Conservation (phyloP, 495 filamentous ascomycete genomes). For the Peziza echinospora region DNA sequence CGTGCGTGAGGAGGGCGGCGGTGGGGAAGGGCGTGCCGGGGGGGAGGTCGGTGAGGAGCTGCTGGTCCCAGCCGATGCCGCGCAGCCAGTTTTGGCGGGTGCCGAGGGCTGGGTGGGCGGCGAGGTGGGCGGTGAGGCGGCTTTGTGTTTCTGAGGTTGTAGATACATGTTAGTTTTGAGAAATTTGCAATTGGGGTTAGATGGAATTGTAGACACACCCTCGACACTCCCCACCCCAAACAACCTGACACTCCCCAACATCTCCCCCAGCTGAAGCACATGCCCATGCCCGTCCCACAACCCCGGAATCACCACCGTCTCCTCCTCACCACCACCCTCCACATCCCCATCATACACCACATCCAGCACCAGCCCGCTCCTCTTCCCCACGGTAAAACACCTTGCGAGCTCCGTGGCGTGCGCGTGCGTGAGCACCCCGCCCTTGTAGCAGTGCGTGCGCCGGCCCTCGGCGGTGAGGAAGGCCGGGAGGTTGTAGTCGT, state of each 20-base stretch:
- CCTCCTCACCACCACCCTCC: neutral
- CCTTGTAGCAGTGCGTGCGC: too few relatives aligned
- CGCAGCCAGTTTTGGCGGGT: conserved; percentile 33
- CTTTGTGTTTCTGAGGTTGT: conserved; percentile 24
- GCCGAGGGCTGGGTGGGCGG: conserved; percentile 22
- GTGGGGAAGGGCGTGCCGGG: neutral
- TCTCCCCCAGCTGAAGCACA: conserved; percentile 39
- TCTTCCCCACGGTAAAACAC: neutral
- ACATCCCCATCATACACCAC: neutral
- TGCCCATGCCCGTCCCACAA: conserved; percentile 47
- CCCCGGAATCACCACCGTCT: conserved; percentile 28
- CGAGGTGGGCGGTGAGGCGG: conserved; percentile 27
- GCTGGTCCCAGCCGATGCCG: conserved; percentile 46
- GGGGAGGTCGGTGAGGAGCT: conserved; percentile 20
- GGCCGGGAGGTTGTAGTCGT: too few relatives aligned
- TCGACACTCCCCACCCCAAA: conserved; percentile 31
- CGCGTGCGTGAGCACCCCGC: too few relatives aligned
- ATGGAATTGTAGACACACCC: conserved; percentile 3
- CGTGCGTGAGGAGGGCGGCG: neutral
- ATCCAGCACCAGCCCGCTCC: neutral
- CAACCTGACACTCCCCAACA: conserved; percentile 35
- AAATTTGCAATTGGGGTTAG: too few relatives aligned
- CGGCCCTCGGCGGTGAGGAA: too few relatives aligned
- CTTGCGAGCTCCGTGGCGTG: too few relatives aligned
- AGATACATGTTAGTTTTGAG: too few relatives aligned